Evolutionary conservation across 805 yeast species (phyloP).

Genomic region (Myxozyma nipponensis): DNA sequence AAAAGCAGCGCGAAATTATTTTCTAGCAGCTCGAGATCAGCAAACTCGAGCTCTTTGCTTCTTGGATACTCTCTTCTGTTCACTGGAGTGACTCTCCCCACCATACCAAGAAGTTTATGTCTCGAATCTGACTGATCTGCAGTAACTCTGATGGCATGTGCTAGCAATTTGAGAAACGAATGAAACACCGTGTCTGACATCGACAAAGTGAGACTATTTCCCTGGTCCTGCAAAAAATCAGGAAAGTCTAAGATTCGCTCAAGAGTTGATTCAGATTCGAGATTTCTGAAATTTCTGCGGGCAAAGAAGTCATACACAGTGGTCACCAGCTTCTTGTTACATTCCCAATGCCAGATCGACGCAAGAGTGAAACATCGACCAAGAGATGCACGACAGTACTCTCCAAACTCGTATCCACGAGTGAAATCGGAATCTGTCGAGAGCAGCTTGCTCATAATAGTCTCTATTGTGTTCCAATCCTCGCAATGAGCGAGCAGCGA

Average conservation of each 20-base stretch:
- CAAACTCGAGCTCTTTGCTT: conserved; percentile 19
- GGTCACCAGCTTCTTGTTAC: conserved; percentile 24
- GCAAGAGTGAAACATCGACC: conserved; percentile 26
- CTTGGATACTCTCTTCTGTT: conserved; percentile 29
- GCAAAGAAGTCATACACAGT: conserved; percentile 28
- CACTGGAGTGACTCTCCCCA: conserved; percentile 31
- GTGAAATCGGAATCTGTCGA: conserved; percentile 1
- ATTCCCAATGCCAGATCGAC: conserved; percentile 28
- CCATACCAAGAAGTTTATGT: conserved; percentile 21
- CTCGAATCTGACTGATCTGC: conserved; percentile 4
- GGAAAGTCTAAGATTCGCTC: conserved; percentile 30
- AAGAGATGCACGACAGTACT: conserved; percentile 25
- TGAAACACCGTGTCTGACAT: conserved; percentile 30
- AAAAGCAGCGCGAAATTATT: conserved; percentile 29
- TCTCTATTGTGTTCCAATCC: conserved; percentile 19
- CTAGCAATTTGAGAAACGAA: conserved; percentile 28
- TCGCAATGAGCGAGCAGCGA: background rate
- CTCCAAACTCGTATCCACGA: conserved; percentile 2
- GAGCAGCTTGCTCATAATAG: conserved; percentile 12
- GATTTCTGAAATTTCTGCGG: conserved; percentile 22
- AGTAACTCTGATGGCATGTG: conserved; percentile 17
- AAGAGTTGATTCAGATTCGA: conserved; percentile 14
- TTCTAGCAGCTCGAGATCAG: conserved; percentile 29
- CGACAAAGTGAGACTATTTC: conserved; percentile 17
- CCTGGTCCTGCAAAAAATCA: conserved; percentile 24